Evolutionary conservation across 2,329 filamentous ascomycete species (phyloP), one percentile per base, ranked within the genome.

Genomic region (Geosmithia morbida): DNA sequence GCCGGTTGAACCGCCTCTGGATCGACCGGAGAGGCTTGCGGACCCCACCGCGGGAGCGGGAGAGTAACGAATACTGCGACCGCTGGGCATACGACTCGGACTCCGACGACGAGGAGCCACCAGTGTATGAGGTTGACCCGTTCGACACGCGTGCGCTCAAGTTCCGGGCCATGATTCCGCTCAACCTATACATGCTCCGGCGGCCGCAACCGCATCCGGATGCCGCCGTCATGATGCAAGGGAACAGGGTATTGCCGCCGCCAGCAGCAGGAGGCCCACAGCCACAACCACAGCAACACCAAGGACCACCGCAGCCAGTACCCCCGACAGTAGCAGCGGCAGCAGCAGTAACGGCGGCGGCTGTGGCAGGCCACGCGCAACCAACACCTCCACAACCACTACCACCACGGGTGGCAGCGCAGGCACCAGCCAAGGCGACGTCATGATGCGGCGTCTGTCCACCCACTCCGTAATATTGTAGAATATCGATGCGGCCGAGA

Each of bases 31-130:
- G 85, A 55, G 81, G 83, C 48, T 69, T 87, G 59, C 51, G 62
- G 42, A 74, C 69, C 46, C 66, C 69, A 50, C 68, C 63, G n/a
- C 45, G 39, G 13, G 59, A 68, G 65, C 61, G 63, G 62, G 57
- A 64, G 73, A 40, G 57, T 61, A 46, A 64, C 20, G 60, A 70
- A 45, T 65, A 72, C 48, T 67, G 65, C 22, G 85, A 90, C 59
- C 77, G 81, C 51, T 95, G 85, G 76, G 94, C 88, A 65, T 94
- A 87, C 66, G 87, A 94, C 58, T 81, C 83, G 22, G 86, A 94
- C 56, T 86, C 88, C 51, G 87, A 90, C 53, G 87, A 94, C 44
- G 84, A 89, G 46, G 85, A 88, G 49, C 77, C 81, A 48, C 73
- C 82, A 20, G 71, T 81, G 50, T 88, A 88, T 67, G 75, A 82